These are phyloP conservation scores for Boletus barrowsii DNA, from an alignment of 768 basidiomycete species.

Conservation along the genomic window DNA sequence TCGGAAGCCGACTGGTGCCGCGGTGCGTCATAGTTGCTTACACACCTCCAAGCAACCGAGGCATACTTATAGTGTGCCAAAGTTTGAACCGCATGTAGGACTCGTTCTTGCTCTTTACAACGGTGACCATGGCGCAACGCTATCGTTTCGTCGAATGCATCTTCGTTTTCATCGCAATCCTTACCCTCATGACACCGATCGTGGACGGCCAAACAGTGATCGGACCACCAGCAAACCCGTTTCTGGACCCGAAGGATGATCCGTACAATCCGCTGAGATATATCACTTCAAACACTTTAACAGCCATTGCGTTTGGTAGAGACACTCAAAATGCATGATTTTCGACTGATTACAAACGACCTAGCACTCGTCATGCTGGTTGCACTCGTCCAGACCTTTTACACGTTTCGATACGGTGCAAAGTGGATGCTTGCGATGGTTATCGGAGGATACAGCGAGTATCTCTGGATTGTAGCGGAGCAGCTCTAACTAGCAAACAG, in stretches of 20 bases:
- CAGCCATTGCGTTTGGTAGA: constrained; percentile 47
- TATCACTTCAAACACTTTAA: constrained; percentile 52
- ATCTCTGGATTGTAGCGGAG: neutral
- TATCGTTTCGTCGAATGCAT: neutral
- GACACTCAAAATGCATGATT: neutral
- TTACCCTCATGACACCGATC: neutral
- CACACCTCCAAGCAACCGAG: neutral
- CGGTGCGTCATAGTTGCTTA: neutral
- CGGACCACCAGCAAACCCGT: constrained; percentile 8
- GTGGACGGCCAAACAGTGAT: neutral
- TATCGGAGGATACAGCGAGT: constrained; percentile 56
- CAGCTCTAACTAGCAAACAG: constrained; percentile 29
- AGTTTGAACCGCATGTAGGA: neutral
- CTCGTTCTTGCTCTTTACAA: neutral
- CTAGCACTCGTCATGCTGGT: constrained; percentile 35
- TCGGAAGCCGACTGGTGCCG: neutral
- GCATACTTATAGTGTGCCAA: neutral
- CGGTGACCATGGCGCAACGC: neutral
- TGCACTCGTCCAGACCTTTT: constrained; percentile 44
- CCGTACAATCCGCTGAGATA: constrained; percentile 53
- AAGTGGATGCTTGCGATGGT: constrained; percentile 61
- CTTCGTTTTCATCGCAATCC: neutral
- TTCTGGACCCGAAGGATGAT: constrained; percentile 48
- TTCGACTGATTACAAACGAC: neutral
- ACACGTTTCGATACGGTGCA: constrained; percentile 43